Conservation (phyloP, 192 early-diverging fungal species). For the Mortierella claussenii region DNA sequence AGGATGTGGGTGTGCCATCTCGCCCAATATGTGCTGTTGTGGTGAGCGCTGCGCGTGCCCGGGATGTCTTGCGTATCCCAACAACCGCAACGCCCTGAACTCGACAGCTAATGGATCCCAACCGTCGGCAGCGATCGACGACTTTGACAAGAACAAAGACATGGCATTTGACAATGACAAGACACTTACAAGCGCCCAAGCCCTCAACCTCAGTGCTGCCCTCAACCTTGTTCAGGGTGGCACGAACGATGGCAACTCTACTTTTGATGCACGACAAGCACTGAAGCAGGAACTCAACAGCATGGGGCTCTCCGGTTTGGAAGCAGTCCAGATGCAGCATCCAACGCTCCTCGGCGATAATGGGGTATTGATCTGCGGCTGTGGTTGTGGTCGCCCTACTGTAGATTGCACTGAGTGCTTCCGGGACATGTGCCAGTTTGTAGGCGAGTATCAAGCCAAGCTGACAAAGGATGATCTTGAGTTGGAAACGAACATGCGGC, state of each 20-base stretch:
- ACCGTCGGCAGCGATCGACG: background rate
- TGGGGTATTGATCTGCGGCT: constrained; percentile 50
- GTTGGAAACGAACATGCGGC: constrained; percentile 6
- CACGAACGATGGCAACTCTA: constrained; percentile 2
- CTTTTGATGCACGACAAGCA: constrained; percentile 6
- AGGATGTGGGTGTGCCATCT: constrained; percentile 50
- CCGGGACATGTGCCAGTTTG: constrained; percentile 49
- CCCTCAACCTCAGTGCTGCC: constrained; percentile 25
- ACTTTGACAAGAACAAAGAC: constrained; percentile 1
- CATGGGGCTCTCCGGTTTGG: constrained; percentile 15
- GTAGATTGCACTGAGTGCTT: constrained; percentile 48
- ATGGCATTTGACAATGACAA: constrained; percentile 9
- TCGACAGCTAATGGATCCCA: background rate
- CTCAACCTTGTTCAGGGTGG: constrained; percentile 20
- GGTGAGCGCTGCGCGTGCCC: constrained; percentile 49
- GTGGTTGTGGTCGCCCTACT: constrained; percentile 48
- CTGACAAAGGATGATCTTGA: constrained; percentile 42
- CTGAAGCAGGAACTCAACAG: constrained; percentile 27
- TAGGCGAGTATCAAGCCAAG: constrained; percentile 40
- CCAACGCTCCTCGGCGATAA: constrained; percentile 33
- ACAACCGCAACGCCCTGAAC: constrained; percentile 29
- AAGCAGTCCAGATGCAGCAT: constrained; percentile 41
- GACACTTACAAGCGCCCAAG: background rate
- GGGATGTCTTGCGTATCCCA: constrained; percentile 51
- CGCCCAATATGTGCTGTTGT: constrained; percentile 51